Conservation (phyloP, 192 early-diverging fungal genomes). For the Phycomyces nitens region DNA sequence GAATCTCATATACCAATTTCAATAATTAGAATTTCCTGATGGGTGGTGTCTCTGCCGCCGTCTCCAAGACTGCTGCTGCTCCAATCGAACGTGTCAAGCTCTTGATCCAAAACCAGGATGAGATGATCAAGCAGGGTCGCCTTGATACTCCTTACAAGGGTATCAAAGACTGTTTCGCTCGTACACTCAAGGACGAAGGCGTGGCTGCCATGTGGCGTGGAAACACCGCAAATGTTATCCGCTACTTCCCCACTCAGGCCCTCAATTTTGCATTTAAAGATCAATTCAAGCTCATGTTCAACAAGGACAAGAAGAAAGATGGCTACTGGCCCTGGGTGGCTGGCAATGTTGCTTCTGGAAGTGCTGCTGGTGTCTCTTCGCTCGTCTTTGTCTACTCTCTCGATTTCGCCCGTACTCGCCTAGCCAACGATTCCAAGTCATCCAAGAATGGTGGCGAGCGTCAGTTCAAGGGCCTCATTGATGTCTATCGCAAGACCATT, state of each 20-base stretch:
- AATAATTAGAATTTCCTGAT: slow-evolving; percentile 64
- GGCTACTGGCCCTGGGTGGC: slow-evolving; percentile 84
- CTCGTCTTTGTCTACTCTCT: slow-evolving; percentile 90
- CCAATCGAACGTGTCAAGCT: slow-evolving; percentile 98
- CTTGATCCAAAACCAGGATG: slow-evolving; percentile 88
- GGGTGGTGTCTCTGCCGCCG: slow-evolving; percentile 94
- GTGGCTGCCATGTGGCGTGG: slow-evolving; percentile 77
- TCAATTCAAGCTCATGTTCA: slow-evolving; percentile 93
- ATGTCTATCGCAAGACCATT: slow-evolving; percentile 80
- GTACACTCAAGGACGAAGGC: slow-evolving; percentile 85
- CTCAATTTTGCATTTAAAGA: slow-evolving; percentile 97
- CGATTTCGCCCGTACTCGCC: slow-evolving; percentile 97
- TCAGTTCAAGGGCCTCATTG: slow-evolving; percentile 88
- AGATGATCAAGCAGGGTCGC: slow-evolving; percentile 75
- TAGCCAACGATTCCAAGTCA: slow-evolving; percentile 81
- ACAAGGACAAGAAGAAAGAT: slow-evolving; percentile 66
- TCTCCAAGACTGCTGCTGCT: slow-evolving; percentile 97
- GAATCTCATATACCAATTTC: no score
- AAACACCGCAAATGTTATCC: slow-evolving; percentile 91
- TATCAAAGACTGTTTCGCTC: slow-evolving; percentile 88
- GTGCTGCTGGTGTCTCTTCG: slow-evolving; percentile 89
- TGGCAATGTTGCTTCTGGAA: slow-evolving; percentile 92
- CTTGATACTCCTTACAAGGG: slow-evolving; percentile 78
- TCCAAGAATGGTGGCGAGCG: slow-evolving; percentile 74
- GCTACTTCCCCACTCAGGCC: slow-evolving; percentile 98